Base-by-base conservation (phyloP, 441 rosid genomes). In the Dalechampia spathulata region DNA sequence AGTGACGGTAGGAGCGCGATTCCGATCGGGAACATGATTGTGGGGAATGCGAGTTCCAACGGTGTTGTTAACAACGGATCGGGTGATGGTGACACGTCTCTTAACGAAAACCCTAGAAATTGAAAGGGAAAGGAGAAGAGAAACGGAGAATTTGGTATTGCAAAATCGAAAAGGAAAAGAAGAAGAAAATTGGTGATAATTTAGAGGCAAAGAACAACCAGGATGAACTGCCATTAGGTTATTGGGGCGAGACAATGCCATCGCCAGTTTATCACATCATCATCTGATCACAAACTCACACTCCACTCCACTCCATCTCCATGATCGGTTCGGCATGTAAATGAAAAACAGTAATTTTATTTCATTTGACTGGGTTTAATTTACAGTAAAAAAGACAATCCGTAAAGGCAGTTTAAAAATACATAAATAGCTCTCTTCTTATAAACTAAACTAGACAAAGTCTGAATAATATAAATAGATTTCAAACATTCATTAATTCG, bases 41-140 rank as follows among this genome's bases (percentile, higher is more conserved):
- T 30, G n/a, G 8, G 78, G 62, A 56, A 74, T 65, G 73, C 82
- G 82, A 17, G 83, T 61, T 17, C 67, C 76, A 30, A 81, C 76
- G 46, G 69, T 57, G 42, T 45, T 52, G 32, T 4, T 30, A 30
- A 4, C 34, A 8, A 32, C 14, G 39, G 47, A 49, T 19, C 39
- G 63, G 17, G 27, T 15, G 34, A 42, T 5, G 2, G 44, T 14
- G 23, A 58, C 39, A 52, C 14, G 37, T 21, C 19, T 22, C 28
- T 48, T 55, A 2, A 23, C 26, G n/a, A 37, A 48, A 54, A 66
- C 65, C 70, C 70, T 66, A 54, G 51, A 66, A 32, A 60, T 15
- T 13, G 57, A 46, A 40, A 39, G n/a, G 44, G 43, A 65, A 28
- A 59, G 23, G 8, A 51, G 30, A 40, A 39, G 22, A 50, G 40